phyloP scores from a whole-genome alignment of 306 rosid genomes.

The Cajanus cajan region DNA sequence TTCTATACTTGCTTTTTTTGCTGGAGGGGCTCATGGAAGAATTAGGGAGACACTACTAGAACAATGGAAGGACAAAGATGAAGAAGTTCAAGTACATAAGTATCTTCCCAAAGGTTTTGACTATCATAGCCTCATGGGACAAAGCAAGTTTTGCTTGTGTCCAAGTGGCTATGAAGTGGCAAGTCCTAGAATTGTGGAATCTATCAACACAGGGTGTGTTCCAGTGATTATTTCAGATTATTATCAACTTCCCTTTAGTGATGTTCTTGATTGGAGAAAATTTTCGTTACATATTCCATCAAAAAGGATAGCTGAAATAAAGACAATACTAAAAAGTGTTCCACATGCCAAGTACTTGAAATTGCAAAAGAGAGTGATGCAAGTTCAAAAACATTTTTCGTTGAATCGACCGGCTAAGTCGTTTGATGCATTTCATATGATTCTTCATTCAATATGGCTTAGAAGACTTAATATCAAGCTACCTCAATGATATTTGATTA shows the following conservation, averaged over 20 bases:
- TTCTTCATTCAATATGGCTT: constrained; percentile 80
- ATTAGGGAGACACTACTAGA: constrained; percentile 42
- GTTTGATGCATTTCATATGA: constrained; percentile 62
- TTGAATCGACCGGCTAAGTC: constrained; percentile 57
- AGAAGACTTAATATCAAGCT: constrained; percentile 57
- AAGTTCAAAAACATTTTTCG: constrained; percentile 60
- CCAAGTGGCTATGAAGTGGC: constrained; percentile 90
- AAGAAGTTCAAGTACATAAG: constrained; percentile 56
- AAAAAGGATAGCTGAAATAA: constrained; percentile 48
- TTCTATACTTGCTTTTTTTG: constrained; percentile 62
- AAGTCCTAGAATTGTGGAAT: constrained; percentile 68
- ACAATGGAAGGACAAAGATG: constrained; percentile 66
- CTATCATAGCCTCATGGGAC: constrained; percentile 44
- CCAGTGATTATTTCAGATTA: constrained; percentile 65
- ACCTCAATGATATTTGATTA: background rate
- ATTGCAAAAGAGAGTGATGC: constrained; percentile 42
- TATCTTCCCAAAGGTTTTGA: constrained; percentile 41
- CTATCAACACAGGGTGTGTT: constrained; percentile 61
- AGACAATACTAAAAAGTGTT: constrained; percentile 45
- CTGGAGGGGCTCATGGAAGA: constrained; percentile 68
- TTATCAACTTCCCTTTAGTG: constrained; percentile 57
- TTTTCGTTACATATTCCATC: constrained; percentile 56
- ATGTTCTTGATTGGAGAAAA: constrained; percentile 69
- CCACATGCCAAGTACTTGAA: constrained; percentile 40
- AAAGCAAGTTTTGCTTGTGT: constrained; percentile 67